Evolutionary conservation across 176 grass and related monocot species (phyloP).

Genomic region (Lolium rigidum): DNA sequence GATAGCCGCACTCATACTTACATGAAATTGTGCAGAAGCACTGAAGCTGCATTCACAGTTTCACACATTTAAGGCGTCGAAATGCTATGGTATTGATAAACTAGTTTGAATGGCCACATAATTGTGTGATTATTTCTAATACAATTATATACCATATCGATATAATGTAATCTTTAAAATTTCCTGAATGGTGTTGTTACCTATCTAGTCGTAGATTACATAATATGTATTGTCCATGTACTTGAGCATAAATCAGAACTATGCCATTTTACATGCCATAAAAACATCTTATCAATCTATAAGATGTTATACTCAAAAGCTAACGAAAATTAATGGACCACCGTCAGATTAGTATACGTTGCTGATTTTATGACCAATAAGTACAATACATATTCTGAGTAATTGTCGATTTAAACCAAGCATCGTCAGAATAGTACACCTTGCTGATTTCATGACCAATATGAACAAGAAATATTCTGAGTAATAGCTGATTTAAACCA

Average conservation of each 20-base stretch:
- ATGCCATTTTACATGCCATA: background rate
- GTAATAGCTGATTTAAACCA: too few relatives aligned
- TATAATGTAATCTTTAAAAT: background rate
- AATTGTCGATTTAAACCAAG: background rate
- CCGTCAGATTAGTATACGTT: background rate
- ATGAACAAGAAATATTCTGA: too few relatives aligned
- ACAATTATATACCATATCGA: background rate
- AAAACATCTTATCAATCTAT: background rate
- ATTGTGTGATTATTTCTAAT: background rate
- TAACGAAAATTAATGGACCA: background rate
- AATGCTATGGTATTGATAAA: background rate
- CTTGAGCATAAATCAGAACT: background rate
- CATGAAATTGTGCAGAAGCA: background rate
- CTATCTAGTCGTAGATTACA: background rate
- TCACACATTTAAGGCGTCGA: background rate
- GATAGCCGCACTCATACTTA: background rate
- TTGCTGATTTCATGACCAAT: too few relatives aligned
- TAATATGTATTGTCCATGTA: background rate
- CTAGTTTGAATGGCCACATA: background rate
- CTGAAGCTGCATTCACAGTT: background rate
- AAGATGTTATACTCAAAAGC: background rate
- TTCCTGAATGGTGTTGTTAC: background rate
- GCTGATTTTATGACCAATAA: background rate
- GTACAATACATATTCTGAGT: background rate
- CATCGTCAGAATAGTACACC: background rate